phyloP scores from a whole-genome alignment of 805 yeast species.

The Wickerhamomyces tratensis region DNA sequence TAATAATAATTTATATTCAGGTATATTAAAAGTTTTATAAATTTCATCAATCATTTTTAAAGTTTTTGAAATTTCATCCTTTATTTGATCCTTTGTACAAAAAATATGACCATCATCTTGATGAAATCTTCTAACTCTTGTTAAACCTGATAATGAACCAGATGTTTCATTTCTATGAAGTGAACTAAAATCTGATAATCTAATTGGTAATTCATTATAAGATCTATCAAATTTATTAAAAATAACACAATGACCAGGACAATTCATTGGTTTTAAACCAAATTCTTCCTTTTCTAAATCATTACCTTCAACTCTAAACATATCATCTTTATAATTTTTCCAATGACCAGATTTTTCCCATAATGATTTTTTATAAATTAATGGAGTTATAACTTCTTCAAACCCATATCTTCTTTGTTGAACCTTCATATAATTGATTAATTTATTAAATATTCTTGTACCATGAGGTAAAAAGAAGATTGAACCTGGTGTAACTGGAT shows the following conservation, averaged over 20 bases:
- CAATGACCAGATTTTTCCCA: conserved; percentile 96
- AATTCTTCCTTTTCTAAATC: conserved; percentile 37
- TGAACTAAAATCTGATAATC: conserved; percentile 84
- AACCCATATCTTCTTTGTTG: conserved; percentile 79
- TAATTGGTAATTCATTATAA: conserved; percentile 76
- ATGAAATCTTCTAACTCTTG: conserved; percentile 90
- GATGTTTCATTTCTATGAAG: conserved; percentile 91
- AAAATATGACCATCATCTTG: conserved; percentile 98
- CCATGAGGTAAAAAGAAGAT: conserved; percentile 92
- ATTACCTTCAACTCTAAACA: conserved; percentile 76
- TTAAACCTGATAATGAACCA: conserved; percentile 88
- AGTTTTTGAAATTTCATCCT: conserved; percentile 61
- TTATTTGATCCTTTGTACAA: conserved; percentile 72
- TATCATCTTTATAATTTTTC: conserved; percentile 89
- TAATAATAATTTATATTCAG: conserved; percentile 47
- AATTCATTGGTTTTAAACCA: conserved; percentile 91
- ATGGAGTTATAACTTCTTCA: conserved; percentile 87
- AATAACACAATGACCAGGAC: conserved; percentile 90
- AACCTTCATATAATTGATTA: conserved; percentile 73
- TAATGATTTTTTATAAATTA: conserved; percentile 69
- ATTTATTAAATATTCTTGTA: conserved; percentile 70
- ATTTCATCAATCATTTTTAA: conserved; percentile 66
- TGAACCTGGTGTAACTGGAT: conserved; percentile 82
- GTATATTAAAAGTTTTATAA: conserved; percentile 44
- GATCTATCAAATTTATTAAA: conserved; percentile 70